A percentile compares a stretch with the other conserved stretches of the same genome.
Evolutionary conservation across 2,329 filamentous ascomycete genomes (phyloP).

Genomic region (Rugonectria rugulosa): DNA sequence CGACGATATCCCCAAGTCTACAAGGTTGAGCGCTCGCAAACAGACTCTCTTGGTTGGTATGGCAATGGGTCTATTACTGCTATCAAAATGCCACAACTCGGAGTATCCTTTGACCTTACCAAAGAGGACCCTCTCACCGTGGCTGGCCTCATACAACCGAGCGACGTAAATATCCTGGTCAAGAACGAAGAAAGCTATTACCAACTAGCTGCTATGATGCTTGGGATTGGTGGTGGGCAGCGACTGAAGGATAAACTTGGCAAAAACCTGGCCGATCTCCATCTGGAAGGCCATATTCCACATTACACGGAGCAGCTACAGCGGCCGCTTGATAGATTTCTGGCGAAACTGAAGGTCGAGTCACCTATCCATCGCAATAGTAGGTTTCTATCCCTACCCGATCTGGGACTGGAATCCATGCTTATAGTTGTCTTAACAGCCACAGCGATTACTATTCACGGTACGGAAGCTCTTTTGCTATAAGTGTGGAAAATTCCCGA

Average conservation of each 20-base stretch:
- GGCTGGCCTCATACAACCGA: conserved; percentile 8
- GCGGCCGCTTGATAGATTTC: conserved; percentile 1
- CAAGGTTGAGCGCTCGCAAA: not conserved
- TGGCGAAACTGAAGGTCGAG: not conserved
- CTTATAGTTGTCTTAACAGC: not conserved
- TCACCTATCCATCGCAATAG: conserved; percentile 4
- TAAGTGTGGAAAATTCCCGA: not conserved
- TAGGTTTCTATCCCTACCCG: not conserved
- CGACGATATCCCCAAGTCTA: conserved; percentile 9
- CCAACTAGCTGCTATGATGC: conserved; percentile 9
- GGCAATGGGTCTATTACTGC: not conserved
- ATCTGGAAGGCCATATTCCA: conserved; percentile 3
- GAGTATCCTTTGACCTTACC: conserved; percentile 1
- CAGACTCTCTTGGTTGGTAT: not conserved
- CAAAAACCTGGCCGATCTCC: conserved; percentile 2
- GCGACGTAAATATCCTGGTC: conserved; percentile 4
- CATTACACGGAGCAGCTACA: conserved; percentile 8
- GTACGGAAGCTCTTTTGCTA: not conserved
- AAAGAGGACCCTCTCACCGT: conserved; percentile 6
- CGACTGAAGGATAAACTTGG: conserved; percentile 9
- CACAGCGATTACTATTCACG: conserved; percentile 7
- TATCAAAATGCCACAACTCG: conserved; percentile 1
- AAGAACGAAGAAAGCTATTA: not conserved
- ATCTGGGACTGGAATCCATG: too few species aligned
- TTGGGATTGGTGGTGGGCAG: conserved; percentile 8